phyloP scores from a whole-genome alignment of 306 rosid genomes.

The Elaeagnus macrophylla region DNA sequence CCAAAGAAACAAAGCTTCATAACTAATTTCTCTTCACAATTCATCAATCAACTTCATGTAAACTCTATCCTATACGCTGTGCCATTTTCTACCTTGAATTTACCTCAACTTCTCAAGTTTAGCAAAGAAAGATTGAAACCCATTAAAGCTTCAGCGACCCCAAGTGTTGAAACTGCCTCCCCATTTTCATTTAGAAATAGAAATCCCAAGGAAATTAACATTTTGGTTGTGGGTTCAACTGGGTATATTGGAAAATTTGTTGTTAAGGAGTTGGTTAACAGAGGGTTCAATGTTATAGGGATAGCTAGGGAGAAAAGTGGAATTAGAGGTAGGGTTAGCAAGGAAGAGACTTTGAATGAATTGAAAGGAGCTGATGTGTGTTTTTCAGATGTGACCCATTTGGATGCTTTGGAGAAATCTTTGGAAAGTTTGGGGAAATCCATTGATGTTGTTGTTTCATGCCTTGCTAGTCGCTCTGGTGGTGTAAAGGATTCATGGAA shows the following conservation, averaged over 20 bases:
- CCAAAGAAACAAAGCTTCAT: slow-evolving; percentile 32
- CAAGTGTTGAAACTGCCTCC: slow-evolving; percentile 28
- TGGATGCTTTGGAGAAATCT: slow-evolving; percentile 52
- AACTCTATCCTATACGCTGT: slow-evolving; percentile 34
- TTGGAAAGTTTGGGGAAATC: slow-evolving; percentile 35
- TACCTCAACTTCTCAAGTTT: slow-evolving; percentile 25
- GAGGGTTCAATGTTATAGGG: slow-evolving; percentile 76
- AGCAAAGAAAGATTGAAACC: slow-evolving; percentile 33
- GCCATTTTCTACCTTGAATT: slow-evolving; percentile 20
- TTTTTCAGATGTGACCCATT: slow-evolving; percentile 70
- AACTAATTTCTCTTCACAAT: slow-evolving; percentile 40
- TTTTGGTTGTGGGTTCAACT: slow-evolving; percentile 84
- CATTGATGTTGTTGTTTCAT: slow-evolving; percentile 84
- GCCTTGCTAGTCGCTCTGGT: slow-evolving; percentile 88
- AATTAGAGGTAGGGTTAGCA: slow-evolving; percentile 47
- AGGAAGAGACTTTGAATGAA: slow-evolving; percentile 47
- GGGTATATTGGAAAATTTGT: slow-evolving; percentile 94
- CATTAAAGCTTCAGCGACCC: slow-evolving; percentile 37
- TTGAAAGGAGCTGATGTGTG: slow-evolving; percentile 71
- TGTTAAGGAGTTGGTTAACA: slow-evolving; percentile 61
- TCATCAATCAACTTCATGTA: slow-evolving; percentile 39
- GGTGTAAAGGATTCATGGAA: slow-evolving; percentile 94
- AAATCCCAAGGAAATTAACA: slow-evolving; percentile 57
- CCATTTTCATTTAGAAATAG: slow-evolving; percentile 49
- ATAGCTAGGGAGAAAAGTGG: slow-evolving; percentile 88